Evolutionary conservation across 768 basidiomycete genomes (phyloP).

Genomic region (Mycena leptocephala): DNA sequence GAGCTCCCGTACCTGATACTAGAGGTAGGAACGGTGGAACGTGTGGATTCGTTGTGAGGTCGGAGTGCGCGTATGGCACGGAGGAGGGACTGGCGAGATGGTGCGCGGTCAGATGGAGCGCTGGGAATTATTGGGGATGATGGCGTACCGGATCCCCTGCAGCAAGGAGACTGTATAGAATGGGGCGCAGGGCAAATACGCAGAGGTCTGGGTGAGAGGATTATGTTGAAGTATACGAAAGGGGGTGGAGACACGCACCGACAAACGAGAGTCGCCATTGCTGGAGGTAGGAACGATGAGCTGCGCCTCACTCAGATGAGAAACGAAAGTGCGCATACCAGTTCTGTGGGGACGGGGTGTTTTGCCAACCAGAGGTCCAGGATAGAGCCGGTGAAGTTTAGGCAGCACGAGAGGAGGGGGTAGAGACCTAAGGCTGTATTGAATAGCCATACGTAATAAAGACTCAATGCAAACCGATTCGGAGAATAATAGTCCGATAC

Average conservation of each 20-base stretch:
- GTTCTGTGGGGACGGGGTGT: constrained; percentile 5
- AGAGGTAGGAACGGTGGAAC: not conserved
- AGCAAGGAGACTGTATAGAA: not conserved
- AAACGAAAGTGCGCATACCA: constrained; percentile 3
- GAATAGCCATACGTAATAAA: not conserved
- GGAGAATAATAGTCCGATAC: not conserved
- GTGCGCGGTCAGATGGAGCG: not conserved
- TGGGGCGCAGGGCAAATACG: constrained; percentile 11
- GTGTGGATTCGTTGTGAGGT: not conserved
- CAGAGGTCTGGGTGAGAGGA: constrained; percentile 6
- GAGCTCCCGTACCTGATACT: not conserved
- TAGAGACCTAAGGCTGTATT: constrained; percentile 4
- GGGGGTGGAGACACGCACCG: constrained; percentile 2
- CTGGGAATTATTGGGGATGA: not conserved
- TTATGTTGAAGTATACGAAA: not conserved
- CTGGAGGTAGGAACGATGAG: not conserved
- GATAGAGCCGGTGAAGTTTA: constrained; percentile 8
- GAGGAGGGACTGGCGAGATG: constrained; percentile 3
- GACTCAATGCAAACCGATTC: not conserved
- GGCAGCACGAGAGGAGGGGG: constrained; percentile 16
- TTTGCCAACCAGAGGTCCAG: constrained; percentile 4
- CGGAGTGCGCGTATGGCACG: constrained; percentile 3
- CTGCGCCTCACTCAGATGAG: not conserved
- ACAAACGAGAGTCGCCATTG: constrained; percentile 11
- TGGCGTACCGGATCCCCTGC: constrained; percentile 7